Percentiles rank a stretch among this genome's conserved stretches.
Evolutionary conservation across 352 stramenopile genomes (phyloP).

Genomic region (Phytophthora syringae): DNA sequence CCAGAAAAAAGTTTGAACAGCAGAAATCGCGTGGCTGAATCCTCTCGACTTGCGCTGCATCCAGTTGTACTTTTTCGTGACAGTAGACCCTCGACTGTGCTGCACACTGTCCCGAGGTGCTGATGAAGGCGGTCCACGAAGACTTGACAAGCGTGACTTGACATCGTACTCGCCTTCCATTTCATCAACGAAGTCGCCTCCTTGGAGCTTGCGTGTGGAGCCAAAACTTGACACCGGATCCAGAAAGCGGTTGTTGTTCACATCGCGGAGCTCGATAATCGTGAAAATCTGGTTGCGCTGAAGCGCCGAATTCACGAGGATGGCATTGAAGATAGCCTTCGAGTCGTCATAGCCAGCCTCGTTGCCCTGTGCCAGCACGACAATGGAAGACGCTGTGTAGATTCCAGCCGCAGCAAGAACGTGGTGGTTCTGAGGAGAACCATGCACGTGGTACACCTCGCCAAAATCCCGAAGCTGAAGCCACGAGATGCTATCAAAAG

Average conservation of each 20-base stretch:
- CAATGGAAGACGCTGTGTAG: slow-evolving; percentile 80
- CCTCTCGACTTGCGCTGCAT: slow-evolving; percentile 45
- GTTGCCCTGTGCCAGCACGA: slow-evolving; percentile 81
- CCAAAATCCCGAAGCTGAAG: slow-evolving; percentile 68
- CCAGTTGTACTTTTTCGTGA: slow-evolving; percentile 50
- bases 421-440: slow-evolving; percentile 75
- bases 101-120: slow-evolving; percentile 26
- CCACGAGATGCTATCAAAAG: slow-evolving; percentile 75
- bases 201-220: slow-evolving; percentile 27
- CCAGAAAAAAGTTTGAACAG: slow-evolving; percentile 66
- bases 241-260: slow-evolving; percentile 86
- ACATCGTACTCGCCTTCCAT: slow-evolving; percentile 31
- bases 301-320: slow-evolving; percentile 78
- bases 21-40: slow-evolving; percentile 40
- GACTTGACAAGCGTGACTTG: slow-evolving; percentile 30
- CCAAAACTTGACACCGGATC: slow-evolving; percentile 75
- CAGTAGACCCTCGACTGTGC: slow-evolving; percentile 34
- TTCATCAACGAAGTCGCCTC: slow-evolving; percentile 21
- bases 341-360: slow-evolving; percentile 81
- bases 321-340: slow-evolving; percentile 88
- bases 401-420: slow-evolving; percentile 75
- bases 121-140: slow-evolving; percentile 21
- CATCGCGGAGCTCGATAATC: slow-evolving; percentile 86
- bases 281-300: slow-evolving; percentile 78
- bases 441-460: slow-evolving; percentile 82